Evolutionary conservation across 1,284 basidiomycete genomes (phyloP).

Genomic region (Ceratobasidium sp.): DNA sequence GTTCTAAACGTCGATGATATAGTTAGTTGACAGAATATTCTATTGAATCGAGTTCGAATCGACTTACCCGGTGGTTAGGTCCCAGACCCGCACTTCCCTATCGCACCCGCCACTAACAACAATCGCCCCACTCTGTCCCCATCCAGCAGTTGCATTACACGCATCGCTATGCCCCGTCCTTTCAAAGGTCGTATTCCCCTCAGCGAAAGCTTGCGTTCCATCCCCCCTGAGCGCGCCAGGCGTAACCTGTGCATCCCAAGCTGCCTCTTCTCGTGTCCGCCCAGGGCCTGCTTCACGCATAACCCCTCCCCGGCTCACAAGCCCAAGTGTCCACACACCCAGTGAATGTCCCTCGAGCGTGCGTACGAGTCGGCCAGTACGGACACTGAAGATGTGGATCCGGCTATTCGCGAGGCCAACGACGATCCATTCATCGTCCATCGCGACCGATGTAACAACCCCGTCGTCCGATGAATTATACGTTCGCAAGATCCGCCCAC

Average conservation of each 20-base stretch:
- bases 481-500: conserved; percentile 80
- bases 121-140: conserved; percentile 75
- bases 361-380: conserved; percentile 81
- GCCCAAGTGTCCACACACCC: conserved; percentile 93
- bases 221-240: conserved; percentile 23
- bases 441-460: conserved; percentile 88
- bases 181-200: conserved; percentile 24
- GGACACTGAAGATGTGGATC: conserved; percentile 89
- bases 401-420: conserved; percentile 91
- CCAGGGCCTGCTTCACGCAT: not conserved
- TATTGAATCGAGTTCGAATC: conserved; percentile 13
- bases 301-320: conserved; percentile 67
- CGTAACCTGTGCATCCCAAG: conserved; percentile 21
- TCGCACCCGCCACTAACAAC: conserved; percentile 96
- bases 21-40: conserved; percentile 3
- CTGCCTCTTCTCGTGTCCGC: conserved; percentile 12
- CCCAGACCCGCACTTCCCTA: conserved; percentile 92
- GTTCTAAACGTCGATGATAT: conserved; percentile 63
- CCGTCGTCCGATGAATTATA: conserved; percentile 80
- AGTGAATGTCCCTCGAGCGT: conserved; percentile 88
- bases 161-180: conserved; percentile 64
- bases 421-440: conserved; percentile 89
- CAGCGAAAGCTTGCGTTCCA: not conserved
- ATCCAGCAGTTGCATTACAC: conserved; percentile 75
- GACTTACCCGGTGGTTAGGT: conserved; percentile 83